Evolutionary conservation across 2,329 filamentous ascomycete species (phyloP).

Genomic region (Dryadomyces quercivorus): DNA sequence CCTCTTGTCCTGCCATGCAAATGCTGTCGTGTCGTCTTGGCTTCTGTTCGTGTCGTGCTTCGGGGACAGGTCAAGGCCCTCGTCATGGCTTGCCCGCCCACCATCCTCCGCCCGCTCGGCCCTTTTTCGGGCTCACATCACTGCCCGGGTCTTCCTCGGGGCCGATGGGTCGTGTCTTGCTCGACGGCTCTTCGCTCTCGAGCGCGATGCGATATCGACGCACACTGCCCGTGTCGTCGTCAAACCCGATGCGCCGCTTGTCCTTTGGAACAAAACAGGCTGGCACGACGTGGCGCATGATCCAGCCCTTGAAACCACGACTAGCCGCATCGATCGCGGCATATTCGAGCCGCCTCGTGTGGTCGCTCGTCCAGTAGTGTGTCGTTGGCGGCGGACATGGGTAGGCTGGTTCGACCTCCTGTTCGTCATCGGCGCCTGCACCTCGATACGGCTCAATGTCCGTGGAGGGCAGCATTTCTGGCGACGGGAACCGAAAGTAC

Average conservation of each 20-base stretch:
- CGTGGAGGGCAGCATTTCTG: constrained; percentile 4
- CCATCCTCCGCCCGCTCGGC: background rate
- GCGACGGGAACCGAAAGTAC: constrained; percentile 34
- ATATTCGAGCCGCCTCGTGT: constrained; percentile 50
- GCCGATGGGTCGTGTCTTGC: constrained; percentile 9
- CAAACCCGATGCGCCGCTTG: constrained; percentile 39
- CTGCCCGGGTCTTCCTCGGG: background rate
- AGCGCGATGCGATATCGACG: constrained; percentile 49
- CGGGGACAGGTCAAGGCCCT: background rate
- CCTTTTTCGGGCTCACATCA: constrained; percentile 1
- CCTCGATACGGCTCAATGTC: background rate
- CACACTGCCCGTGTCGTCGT: constrained; percentile 52
- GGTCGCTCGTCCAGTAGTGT: constrained; percentile 56
- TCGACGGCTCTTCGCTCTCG: constrained; percentile 28
- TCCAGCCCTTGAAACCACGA: constrained; percentile 47
- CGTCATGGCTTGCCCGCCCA: background rate
- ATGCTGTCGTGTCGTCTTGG: background rate
- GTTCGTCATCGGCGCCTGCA: background rate
- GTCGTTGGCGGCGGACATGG: constrained; percentile 43
- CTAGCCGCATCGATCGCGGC: constrained; percentile 53
- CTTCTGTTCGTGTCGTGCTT: background rate
- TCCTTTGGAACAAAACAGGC: constrained; percentile 45
- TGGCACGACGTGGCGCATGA: constrained; percentile 43
- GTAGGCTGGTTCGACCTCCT: constrained; percentile 12
- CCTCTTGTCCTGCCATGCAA: background rate